These are phyloP conservation scores for Saccharomyces pastorianus DNA, from an alignment of 1,139 yeast genomes.

Conservation along the genomic window DNA sequence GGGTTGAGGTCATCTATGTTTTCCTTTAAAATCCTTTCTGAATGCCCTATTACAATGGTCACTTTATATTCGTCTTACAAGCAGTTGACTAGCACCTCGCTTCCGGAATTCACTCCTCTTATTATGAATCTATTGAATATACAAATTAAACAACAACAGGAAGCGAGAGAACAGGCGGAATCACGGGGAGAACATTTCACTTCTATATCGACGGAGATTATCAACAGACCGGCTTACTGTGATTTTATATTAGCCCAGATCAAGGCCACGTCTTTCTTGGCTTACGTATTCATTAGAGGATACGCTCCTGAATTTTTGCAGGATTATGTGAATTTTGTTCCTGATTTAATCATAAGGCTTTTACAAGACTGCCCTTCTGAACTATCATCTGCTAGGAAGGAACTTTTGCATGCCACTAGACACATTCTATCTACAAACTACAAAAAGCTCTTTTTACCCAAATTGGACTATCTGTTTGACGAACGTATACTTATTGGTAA, in stretches of 20 bases:
- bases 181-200: slow-evolving; percentile 47
- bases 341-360: slow-evolving; percentile 77
- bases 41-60: slow-evolving; percentile 95
- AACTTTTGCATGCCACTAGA: slow-evolving; percentile 85
- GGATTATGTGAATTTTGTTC: slow-evolving; percentile 63
- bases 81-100: slow-evolving; percentile 58
- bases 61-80: slow-evolving; percentile 83
- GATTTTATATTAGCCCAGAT: slow-evolving; percentile 94
- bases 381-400: slow-evolving; percentile 84
- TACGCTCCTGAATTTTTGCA: slow-evolving; percentile 60
- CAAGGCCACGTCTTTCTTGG: slow-evolving; percentile 90
- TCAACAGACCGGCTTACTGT: slow-evolving; percentile 71
- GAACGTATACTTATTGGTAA: slow-evolving; percentile 86
- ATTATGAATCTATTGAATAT: slow-evolving; percentile 66
- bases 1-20: slow-evolving; percentile 47
- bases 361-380: slow-evolving; percentile 97
- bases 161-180: slow-evolving; percentile 56
- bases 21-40: slow-evolving; percentile 88
- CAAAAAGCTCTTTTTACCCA: slow-evolving; percentile 73
- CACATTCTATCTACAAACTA: slow-evolving; percentile 88
- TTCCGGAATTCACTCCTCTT: slow-evolving; percentile 74
- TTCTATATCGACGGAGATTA: slow-evolving; percentile 57
- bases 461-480: slow-evolving; percentile 75
- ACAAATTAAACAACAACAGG: slow-evolving; percentile 69
- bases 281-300: slow-evolving; percentile 83